A percentile compares a stretch with the other conserved stretches of the same genome.
phyloP scores from a whole-genome alignment of 345 rosid species.

The Linum lewisii region DNA sequence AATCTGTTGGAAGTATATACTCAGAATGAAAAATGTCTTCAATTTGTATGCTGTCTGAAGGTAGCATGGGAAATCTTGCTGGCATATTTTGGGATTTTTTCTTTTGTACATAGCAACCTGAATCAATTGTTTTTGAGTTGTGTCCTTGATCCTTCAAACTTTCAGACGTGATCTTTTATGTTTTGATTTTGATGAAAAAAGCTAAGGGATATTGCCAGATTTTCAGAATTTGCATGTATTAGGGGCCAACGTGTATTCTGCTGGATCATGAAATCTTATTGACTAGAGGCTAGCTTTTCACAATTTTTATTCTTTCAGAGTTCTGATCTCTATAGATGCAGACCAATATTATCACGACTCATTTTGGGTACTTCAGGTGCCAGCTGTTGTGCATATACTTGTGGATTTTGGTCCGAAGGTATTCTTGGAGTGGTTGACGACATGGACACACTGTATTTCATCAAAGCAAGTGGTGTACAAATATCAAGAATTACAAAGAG shows the following conservation, averaged over 20 bases:
- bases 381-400: conserved; percentile 36
- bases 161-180: too few species aligned
- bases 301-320: conserved; percentile 1
- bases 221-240: background rate
- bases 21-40: background rate
- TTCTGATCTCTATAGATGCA: conserved; percentile 3
- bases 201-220: background rate
- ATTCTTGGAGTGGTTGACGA: conserved; percentile 72
- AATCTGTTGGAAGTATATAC: background rate
- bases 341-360: background rate
- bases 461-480: conserved; percentile 80
- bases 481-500: conserved; percentile 46
- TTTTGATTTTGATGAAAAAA: background rate
- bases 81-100: too few species aligned
- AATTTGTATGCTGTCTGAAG: too few species aligned
- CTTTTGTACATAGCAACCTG: too few species aligned
- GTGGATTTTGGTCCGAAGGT: conserved; percentile 88
- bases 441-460: conserved; percentile 51
- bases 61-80: too few species aligned
- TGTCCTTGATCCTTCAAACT: background rate
- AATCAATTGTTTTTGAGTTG: background rate
- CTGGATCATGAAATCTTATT: background rate
- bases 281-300: background rate
- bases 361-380: conserved; percentile 38
- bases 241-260: background rate